Base-by-base conservation (phyloP, 768 basidiomycete genomes). In the Trametes sanguinea region DNA sequence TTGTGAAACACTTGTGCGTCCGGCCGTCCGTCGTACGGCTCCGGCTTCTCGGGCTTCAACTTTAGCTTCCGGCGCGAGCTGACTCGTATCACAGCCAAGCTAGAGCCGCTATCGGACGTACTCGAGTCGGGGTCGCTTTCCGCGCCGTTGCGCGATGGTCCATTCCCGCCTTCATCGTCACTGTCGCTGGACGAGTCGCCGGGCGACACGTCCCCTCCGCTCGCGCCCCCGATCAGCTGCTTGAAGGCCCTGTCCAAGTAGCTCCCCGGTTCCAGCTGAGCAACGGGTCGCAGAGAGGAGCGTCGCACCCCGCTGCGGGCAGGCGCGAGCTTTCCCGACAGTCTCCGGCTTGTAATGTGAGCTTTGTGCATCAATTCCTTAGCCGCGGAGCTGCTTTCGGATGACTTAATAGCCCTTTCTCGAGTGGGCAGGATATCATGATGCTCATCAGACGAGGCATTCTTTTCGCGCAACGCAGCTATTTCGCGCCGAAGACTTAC, bases 1-100 rank as follows among this genome's bases (percentile, higher is more conserved):
- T 61, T 61, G 30, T 65, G 64, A 51, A 65, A 65, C 1, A 47
- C 60, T 16, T 61, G 55, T 13, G 55, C 56, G 42, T 65, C 64
- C 0, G 60, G 16, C 0, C 22, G 14, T 3, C 64, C 64, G 22
- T 65, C 52, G 32, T 65, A 65, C 16, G 51, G 37, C n/a, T 65
- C 64, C 7, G 64, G 64, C 10, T 61, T 54, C 42, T 45, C 47
- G 1, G 64, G 64, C 47, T 61, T 65, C 0, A 61, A 45, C 4
- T 13, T 9, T 1, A 45, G 50, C 22, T 52, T 56, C 35, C 53
- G 47, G 16, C 14, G 45, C n/a, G 30, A 4, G 46, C 22, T 48
- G 2, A 6, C 29, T 16, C 29, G 35, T 17, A 22, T 32, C 32
- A 16, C 35, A 33, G n/a, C 45, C 17, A 35, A 39, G n/a, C 30